Evolutionary conservation across 2,329 filamentous ascomycete species (phyloP), one percentile per base, ranked within the genome.

Genomic region (Phyllosticta capitalensis): DNA sequence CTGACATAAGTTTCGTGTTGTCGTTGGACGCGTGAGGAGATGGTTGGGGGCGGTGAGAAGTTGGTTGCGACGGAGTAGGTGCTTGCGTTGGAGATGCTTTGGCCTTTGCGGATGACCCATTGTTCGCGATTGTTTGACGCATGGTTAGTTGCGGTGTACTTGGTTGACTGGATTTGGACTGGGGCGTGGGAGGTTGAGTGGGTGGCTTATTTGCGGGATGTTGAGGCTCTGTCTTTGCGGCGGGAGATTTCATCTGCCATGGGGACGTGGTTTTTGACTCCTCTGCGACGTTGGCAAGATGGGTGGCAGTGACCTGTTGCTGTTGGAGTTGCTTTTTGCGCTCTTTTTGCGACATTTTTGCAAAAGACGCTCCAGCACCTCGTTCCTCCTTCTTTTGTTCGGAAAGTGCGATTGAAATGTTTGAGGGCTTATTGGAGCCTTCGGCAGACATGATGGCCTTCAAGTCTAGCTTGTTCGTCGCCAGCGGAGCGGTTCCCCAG

Each of bases 271-370:
- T 53, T 54, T 64, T 65, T 26, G 64, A 61, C 21, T 30, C 48
- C 2, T 58, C 50, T 7, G 33, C 51, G 5, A 38, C 14, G 14
- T 19, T 14, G 12, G 50, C 50, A n/a, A 52, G 20, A 28, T 14
- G 28, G 9, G 9, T 4, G 17, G n/a, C 19, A 12, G 17, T 22
- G 17, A 14, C n/a, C n/a, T 60, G 53, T 59, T 75, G 72, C 58
- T 73, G 71, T 71, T 76, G 64, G 67, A 70, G 67, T 12, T 67
- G 62, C 52, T 65, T 89, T 75, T 96, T 97, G 21, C 91, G 85
- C 71, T 96, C 92, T 68, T 94, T 95, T 66, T 97, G 94, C 0
- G 92, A 96, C 65, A 95, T 74, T 69, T 89, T 96, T 24, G 75
- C 62, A 68, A 56, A 56, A 24, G 54, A 60, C 22, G 66, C 67